Evolutionary conservation across 805 yeast genomes (phyloP).

Genomic region (Wickerhamiella occidentalis): DNA sequence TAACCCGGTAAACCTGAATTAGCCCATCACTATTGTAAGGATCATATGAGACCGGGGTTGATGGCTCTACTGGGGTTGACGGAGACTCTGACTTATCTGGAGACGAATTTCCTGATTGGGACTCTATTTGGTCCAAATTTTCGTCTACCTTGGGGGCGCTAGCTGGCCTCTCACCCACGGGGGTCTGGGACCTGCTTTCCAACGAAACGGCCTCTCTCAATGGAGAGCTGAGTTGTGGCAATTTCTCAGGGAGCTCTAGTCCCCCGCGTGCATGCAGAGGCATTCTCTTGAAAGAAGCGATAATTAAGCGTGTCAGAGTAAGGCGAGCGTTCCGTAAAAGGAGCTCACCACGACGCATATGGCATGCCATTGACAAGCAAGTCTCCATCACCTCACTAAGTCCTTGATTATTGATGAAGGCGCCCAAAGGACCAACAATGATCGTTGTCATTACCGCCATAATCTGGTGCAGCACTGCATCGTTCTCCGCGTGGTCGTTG

Average conservation of each 20-base stretch:
- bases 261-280: neutral
- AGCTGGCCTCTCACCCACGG: conserved; percentile 17
- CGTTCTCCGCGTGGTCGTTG: conserved; percentile 83
- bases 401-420: conserved; percentile 62
- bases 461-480: conserved; percentile 76
- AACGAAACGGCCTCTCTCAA: conserved; percentile 27
- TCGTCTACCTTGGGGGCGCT: neutral
- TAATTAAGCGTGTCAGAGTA: conserved; percentile 17
- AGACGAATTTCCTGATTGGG: neutral
- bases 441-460: conserved; percentile 59
- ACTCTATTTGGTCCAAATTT: neutral
- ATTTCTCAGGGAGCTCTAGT: neutral
- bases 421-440: conserved; percentile 52
- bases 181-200: conserved; percentile 5
- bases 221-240: conserved; percentile 29
- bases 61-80: conserved; percentile 10
- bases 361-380: conserved; percentile 81
- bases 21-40: conserved; percentile 66
- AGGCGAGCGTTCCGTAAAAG: conserved; percentile 69
- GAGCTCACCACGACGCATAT: conserved; percentile 81
- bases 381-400: conserved; percentile 85
- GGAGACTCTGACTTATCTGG: neutral
- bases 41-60: conserved; percentile 19
- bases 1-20: conserved; percentile 60
- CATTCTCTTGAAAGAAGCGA: conserved; percentile 14